Base-by-base conservation (phyloP, 2,329 filamentous ascomycete species). In the Byssothecium circinans region DNA sequence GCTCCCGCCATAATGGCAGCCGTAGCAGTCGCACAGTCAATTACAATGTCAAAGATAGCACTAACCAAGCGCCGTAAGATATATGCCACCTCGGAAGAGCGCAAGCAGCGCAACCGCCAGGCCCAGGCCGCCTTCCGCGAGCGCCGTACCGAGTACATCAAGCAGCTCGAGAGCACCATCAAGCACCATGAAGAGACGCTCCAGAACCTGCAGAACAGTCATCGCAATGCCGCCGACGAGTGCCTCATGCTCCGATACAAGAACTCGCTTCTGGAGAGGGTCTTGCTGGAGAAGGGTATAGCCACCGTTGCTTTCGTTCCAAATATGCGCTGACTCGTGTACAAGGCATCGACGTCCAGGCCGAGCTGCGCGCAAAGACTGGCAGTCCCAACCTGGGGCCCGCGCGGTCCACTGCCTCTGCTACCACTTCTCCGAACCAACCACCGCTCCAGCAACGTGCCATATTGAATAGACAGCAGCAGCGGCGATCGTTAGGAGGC, bases 171-270 rank as follows among this genome's bases (percentile, higher is more conserved):
- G 75, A 90, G 92, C 62, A 95, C 91, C 46, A 97, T 99, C 74
- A 92, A 94, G 67, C 89, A 94, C 61, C 92, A 97, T 79, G 94
- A 99, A 75, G 90, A 95, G 64, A 92, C 90, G 62, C 80, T 97
- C 47, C 89, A 95, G 62, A 95, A 85, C 65, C 80, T 99, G 50
- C 94, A 97, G 74, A 88, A 92, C 65, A 95, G 91, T 57, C 94
- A 97, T 69, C 89, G 94, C 62, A 91, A 85, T 65, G 94, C 94
- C 48, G 91, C 92, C 48, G 94, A 97, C 72, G 94, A 97, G 74
- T 97, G 94, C 70, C 75, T 97, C 66, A 97, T 99, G 94, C 80
- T 99, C 62, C 87, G 94, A 49, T 99, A 97, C 74, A 97, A 97
- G 78, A 99, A 97, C 72, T 97, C 94, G 33, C 78, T 97, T 40